These are phyloP conservation scores for Rhodofomes roseus DNA, from an alignment of 1,284 basidiomycete species.

Conservation along the genomic window DNA sequence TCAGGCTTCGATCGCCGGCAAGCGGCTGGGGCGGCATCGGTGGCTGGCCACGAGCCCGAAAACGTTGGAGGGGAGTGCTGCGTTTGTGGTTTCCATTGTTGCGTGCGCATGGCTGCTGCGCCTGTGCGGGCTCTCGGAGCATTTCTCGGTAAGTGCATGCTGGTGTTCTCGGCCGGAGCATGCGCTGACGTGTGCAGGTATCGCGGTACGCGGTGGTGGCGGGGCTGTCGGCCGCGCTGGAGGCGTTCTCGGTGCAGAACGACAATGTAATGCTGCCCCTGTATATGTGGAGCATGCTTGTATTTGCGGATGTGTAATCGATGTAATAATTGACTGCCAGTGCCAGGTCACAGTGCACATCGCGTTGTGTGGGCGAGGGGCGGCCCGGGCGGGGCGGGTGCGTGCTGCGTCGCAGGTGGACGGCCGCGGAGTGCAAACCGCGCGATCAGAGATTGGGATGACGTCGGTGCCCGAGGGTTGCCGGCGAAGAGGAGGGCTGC, in stretches of 20 bases:
- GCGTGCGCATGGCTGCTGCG: conserved; percentile 69
- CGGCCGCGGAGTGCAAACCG: not conserved
- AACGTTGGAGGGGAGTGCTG: conserved; percentile 88
- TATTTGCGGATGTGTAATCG: conserved; percentile 43
- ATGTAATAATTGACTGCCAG: not conserved
- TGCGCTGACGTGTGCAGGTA: conserved; percentile 34
- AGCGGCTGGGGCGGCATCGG: conserved; percentile 71
- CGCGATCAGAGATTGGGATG: conserved; percentile 6
- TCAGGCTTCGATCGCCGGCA: conserved; percentile 90
- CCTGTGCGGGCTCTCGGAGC: conserved; percentile 61
- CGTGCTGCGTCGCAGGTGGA: too few species aligned
- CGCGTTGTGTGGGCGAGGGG: too few species aligned
- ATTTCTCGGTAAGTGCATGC: conserved; percentile 61
- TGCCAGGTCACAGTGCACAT: too few species aligned
- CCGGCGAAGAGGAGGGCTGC: not conserved
- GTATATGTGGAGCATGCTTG: conserved; percentile 83
- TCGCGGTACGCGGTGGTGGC: conserved; percentile 56
- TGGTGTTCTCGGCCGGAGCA: not conserved
- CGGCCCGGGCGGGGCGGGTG: too few species aligned
- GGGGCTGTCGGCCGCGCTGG: conserved; percentile 66
- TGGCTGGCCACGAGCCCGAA: conserved; percentile 87
- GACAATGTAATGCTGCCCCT: conserved; percentile 91
- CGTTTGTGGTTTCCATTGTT: conserved; percentile 77
- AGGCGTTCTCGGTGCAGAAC: conserved; percentile 89
- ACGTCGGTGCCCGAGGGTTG: not conserved